Evolutionary conservation across 228 moss, liverwort and hornwort genomes (phyloP).

Genomic region (Sphagnum magellanicum): DNA sequence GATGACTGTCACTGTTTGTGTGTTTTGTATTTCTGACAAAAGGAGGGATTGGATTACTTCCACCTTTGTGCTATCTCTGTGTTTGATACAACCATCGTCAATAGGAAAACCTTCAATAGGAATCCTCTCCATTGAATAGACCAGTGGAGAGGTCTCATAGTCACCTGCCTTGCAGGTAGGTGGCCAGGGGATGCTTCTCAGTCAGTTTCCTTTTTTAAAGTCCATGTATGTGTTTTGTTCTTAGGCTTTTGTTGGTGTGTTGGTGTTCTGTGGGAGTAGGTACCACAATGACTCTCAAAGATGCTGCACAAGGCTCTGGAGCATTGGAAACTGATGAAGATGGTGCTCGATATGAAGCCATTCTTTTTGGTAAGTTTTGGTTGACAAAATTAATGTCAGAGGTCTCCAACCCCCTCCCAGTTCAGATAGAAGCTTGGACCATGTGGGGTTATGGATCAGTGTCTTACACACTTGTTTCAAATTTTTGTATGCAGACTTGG

Average conservation of each 20-base stretch:
- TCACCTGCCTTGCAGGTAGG: too few species aligned
- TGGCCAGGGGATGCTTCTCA: too few species aligned
- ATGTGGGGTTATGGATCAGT: not conserved
- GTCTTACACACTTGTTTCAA: not conserved
- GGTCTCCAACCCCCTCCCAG: not conserved
- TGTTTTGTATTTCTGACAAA: too few species aligned
- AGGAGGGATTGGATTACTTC: too few species aligned
- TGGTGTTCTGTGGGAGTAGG: not conserved
- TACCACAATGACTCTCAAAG: not conserved
- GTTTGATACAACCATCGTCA: too few species aligned
- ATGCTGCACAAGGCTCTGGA: not conserved
- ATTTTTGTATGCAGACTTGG: conserved; percentile 24
- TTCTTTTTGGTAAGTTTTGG: not conserved
- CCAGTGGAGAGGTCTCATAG: too few species aligned
- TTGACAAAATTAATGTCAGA: not conserved
- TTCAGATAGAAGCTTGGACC: not conserved
- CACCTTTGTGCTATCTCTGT: too few species aligned
- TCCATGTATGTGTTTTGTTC: too few species aligned
- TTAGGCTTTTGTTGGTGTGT: not conserved
- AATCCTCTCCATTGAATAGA: too few species aligned
- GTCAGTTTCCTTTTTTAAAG: too few species aligned
- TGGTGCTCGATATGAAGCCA: not conserved
- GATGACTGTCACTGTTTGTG: too few species aligned
- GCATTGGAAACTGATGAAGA: not conserved
- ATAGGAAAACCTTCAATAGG: too few species aligned